Conservation (phyloP, 768 basidiomycete genomes). For the Russula brevipes region DNA sequence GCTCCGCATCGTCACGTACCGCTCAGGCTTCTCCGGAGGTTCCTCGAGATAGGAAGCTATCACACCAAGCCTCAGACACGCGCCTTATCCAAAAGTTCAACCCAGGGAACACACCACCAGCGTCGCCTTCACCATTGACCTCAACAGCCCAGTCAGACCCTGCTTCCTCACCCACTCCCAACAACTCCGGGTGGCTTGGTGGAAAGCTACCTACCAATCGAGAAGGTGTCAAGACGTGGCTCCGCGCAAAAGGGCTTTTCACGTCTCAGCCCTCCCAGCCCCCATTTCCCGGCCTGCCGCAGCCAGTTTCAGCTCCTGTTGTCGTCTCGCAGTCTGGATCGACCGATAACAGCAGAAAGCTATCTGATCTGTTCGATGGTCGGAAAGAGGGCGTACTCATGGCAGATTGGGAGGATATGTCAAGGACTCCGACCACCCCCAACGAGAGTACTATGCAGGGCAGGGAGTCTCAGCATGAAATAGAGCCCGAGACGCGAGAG, state of each 20-base stretch:
- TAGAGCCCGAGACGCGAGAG: conserved; percentile 23
- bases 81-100: conserved; percentile 55
- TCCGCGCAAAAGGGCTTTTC: conserved; percentile 56
- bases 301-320: conserved; percentile 32
- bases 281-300: conserved; percentile 18
- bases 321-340: conserved; percentile 33
- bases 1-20: conserved; percentile 47
- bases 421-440: conserved; percentile 46
- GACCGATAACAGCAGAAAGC: conserved; percentile 49
- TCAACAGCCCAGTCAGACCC: conserved; percentile 48
- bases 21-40: conserved; percentile 45
- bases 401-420: conserved; percentile 63
- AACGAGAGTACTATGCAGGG: conserved; percentile 35
- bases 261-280: conserved; percentile 37
- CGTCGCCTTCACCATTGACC: conserved; percentile 40
- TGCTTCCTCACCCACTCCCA: conserved; percentile 33
- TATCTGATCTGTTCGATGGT: conserved; percentile 55
- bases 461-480: conserved; percentile 29
- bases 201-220: conserved; percentile 64
- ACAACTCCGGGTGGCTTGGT: conserved; percentile 34
- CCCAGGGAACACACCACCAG: conserved; percentile 35
- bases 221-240: conserved; percentile 77
- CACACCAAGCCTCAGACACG: conserved; percentile 66
- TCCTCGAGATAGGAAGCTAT: conserved; percentile 55
- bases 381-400: conserved; percentile 53